Evolutionary conservation across 2,329 filamentous ascomycete species (phyloP).

Genomic region (Fusarium anguioides): DNA sequence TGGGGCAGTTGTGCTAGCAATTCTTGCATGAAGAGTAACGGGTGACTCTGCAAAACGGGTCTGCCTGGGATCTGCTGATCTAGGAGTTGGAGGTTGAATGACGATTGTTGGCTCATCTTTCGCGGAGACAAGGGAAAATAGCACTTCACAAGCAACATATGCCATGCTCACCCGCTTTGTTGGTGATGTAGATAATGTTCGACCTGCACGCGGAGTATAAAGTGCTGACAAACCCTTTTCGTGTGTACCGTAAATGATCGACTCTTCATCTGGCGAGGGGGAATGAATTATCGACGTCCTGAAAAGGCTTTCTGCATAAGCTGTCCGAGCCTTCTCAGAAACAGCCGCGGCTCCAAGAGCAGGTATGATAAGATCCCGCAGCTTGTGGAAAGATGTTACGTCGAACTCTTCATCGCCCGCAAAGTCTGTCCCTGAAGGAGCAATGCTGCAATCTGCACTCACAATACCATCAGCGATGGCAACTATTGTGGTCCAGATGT

Average conservation of each 20-base stretch:
- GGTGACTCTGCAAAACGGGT: conserved; percentile 33
- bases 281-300: conserved; percentile 82
- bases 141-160: conserved; percentile 82
- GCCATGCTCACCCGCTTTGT: conserved; percentile 77
- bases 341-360: conserved; percentile 74
- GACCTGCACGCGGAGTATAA: conserved; percentile 73
- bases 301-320: conserved; percentile 83
- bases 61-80: conserved; percentile 49
- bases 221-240: conserved; percentile 67
- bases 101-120: conserved; percentile 49
- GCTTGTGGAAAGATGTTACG: conserved; percentile 74
- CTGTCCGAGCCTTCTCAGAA: conserved; percentile 72
- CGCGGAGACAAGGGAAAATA: conserved; percentile 74
- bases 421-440: conserved; percentile 61
- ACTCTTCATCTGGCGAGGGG: conserved; percentile 65
- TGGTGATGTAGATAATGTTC: conserved; percentile 75
- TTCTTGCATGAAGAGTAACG: conserved; percentile 60
- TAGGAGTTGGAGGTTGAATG: conserved; percentile 59
- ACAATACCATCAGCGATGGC: conserved; percentile 76
- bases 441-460: conserved; percentile 67
- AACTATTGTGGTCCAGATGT: conserved; percentile 78
- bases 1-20: conserved; percentile 81
- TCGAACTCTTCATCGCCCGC: conserved; percentile 83
- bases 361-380: conserved; percentile 79
- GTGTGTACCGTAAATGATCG: conserved; percentile 59